Evolutionary conservation across 2,329 filamentous ascomycete genomes (phyloP).

Genomic region (Trichoderma harzianum): DNA sequence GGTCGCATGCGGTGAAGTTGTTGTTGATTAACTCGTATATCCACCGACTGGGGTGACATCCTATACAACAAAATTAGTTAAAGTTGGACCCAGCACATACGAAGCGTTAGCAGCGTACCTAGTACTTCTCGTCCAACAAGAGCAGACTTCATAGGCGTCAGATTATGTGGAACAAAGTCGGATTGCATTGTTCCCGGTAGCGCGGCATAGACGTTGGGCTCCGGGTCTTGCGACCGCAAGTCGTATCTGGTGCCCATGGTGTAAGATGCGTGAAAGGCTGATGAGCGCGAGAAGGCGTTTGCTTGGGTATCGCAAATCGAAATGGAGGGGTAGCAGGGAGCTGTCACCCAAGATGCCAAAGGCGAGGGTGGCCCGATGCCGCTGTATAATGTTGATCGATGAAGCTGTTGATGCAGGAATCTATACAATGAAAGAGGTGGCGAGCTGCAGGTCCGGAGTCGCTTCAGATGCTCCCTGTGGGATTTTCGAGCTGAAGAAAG

Average conservation of each 20-base stretch:
- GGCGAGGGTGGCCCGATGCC: neutral
- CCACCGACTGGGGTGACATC: constrained; percentile 41
- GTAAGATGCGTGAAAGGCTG: neutral
- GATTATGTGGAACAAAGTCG: constrained; percentile 31
- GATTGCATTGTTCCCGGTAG: constrained; percentile 34
- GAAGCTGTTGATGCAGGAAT: neutral
- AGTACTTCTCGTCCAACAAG: constrained; percentile 27
- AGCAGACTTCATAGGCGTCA: constrained; percentile 32
- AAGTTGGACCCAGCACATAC: too few relatives aligned
- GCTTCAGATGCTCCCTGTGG: neutral
- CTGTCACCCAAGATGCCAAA: neutral
- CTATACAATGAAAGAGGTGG: neutral
- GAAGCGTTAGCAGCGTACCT: constrained; percentile 26
- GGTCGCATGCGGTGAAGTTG: constrained; percentile 35
- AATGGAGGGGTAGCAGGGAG: constrained; percentile 7
- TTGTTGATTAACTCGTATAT: constrained; percentile 40
- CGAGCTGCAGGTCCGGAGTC: neutral
- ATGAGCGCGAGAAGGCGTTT: neutral
- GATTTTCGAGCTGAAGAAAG: neutral
- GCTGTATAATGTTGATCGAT: neutral
- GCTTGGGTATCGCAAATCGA: neutral
- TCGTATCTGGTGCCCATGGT: constrained; percentile 31
- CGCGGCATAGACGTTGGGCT: constrained; percentile 29
- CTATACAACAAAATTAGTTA: constrained; percentile 25
- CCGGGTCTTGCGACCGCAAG: constrained; percentile 29